Evolutionary conservation across 257 asterid species (phyloP).

Genomic region (Solanum appendiculatum): DNA sequence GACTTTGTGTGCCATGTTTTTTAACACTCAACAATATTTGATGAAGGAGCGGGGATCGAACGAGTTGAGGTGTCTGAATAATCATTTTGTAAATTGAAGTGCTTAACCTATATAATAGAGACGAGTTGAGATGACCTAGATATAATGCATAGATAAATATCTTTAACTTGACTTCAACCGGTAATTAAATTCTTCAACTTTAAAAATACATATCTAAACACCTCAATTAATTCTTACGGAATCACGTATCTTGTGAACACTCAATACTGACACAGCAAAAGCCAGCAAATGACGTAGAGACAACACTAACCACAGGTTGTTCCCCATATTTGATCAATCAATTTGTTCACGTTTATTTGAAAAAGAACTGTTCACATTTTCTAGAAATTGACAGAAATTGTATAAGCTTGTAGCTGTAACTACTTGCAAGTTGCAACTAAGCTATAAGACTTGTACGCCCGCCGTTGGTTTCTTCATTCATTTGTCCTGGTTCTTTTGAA

Average conservation of each 20-base stretch:
- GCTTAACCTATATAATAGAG: too few species aligned
- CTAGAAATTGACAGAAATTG: background rate
- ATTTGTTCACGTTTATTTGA: background rate
- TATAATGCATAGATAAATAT: too few species aligned
- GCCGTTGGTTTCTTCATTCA: background rate
- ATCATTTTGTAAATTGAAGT: too few species aligned
- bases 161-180: background rate
- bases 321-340: background rate
- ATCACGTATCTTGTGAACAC: too few species aligned
- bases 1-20: background rate
- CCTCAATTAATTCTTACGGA: fast-evolving
- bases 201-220: fast-evolving
- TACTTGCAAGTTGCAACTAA: background rate
- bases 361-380: background rate
- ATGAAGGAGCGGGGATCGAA: too few species aligned
- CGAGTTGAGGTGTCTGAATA: too few species aligned
- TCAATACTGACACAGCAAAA: too few species aligned
- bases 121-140: background rate
- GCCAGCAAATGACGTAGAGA: background rate
- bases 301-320: background rate
- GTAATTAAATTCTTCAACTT: too few species aligned
- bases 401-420: background rate
- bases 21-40: background rate
- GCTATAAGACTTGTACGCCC: background rate
- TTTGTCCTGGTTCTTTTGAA: background rate